phyloP scores from a whole-genome alignment of 192 early-diverging fungal species.

The Coemansia nantahalensis region DNA sequence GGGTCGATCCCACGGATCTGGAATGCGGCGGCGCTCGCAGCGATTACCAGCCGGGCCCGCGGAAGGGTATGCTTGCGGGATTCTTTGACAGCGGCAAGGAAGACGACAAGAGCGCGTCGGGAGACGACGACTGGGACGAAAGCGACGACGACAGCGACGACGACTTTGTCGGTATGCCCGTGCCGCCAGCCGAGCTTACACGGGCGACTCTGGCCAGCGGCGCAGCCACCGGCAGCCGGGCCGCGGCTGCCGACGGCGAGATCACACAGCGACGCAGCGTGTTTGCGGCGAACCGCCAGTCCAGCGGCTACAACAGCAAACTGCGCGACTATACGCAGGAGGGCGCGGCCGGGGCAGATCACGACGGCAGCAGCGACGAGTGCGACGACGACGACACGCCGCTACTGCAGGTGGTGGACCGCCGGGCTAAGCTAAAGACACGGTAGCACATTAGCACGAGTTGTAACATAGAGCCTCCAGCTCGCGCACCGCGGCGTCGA shows the following conservation, averaged over 20 bases:
- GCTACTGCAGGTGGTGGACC: constrained; percentile 29
- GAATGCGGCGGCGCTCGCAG: constrained; percentile 31
- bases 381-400: constrained; percentile 46
- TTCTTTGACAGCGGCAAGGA: constrained; percentile 45
- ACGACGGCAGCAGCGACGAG: constrained; percentile 13
- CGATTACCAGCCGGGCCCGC: constrained; percentile 1
- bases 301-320: constrained; percentile 18
- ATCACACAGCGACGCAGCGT: constrained; percentile 38
- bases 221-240: constrained; percentile 8
- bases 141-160: constrained; percentile 47
- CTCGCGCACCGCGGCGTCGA: constrained; percentile 42
- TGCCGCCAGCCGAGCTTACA: constrained; percentile 2
- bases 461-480: constrained; percentile 46
- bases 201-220: constrained; percentile 20
- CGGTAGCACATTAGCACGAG: constrained; percentile 7
- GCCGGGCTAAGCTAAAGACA: constrained; percentile 7
- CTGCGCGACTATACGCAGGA: constrained; percentile 26
- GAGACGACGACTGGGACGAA: constrained; percentile 39
- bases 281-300: constrained; percentile 17
- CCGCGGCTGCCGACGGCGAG: constrained; percentile 3
- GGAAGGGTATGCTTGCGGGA: constrained; percentile 2
- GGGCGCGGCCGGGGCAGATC: background rate
- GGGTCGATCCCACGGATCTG: constrained; percentile 35
- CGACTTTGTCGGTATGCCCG: constrained; percentile 28
- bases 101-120: constrained; percentile 43